Evolutionary conservation across 2,329 filamentous ascomycete genomes (phyloP), one percentile per base, ranked within the genome.

Genomic region (Westerdykella aurantiaca): DNA sequence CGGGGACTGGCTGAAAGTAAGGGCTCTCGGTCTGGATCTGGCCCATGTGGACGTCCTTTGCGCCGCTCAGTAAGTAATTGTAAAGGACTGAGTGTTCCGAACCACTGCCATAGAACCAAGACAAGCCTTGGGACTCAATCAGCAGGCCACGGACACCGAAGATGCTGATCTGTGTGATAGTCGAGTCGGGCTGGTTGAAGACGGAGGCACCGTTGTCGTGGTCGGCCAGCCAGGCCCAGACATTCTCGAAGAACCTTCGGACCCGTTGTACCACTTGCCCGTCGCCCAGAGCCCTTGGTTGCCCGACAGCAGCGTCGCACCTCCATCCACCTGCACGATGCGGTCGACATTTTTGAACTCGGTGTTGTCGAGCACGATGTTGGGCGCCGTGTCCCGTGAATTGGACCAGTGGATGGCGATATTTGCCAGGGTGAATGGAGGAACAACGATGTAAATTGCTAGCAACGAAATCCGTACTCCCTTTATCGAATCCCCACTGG

Each of bases 1-100:
- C 77, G 3, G 87, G 87, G 71, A 88, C 88, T 64, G 83, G 78
- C 71, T 91, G 86, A 76, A 82, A 87, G 73, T 80, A 79, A n/a
- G 88, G 85, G 4, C 88, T 93, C 70, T 95, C 89, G 5, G 85
- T 86, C 71, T 95, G 89, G 57, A 94, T 86, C 37, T 86, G 69
- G 5, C 78, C 81, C 74, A 91, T 82, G 71, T 83, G 94, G 48
- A 94, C 76, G 61, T 89, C 85, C 58, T 80, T 74, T 6, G 88
- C 85, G 48, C 82, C 81, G 61, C 76, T 71, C 56, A 95, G 71
- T 67, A 94, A 85, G 73, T 93, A 95, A 73, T 95, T 91, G 69
- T 81, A 81, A 6, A 80, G 61, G 52, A 73, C 69, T 55, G 69
- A 70, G 60, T 81, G 78, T 61, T 81, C 78, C 5, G 75, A 75